Evolutionary conservation across 2,329 filamentous ascomycete species (phyloP), one percentile per base, ranked within the genome.

Genomic region (Colletotrichum lindemuthianum): DNA sequence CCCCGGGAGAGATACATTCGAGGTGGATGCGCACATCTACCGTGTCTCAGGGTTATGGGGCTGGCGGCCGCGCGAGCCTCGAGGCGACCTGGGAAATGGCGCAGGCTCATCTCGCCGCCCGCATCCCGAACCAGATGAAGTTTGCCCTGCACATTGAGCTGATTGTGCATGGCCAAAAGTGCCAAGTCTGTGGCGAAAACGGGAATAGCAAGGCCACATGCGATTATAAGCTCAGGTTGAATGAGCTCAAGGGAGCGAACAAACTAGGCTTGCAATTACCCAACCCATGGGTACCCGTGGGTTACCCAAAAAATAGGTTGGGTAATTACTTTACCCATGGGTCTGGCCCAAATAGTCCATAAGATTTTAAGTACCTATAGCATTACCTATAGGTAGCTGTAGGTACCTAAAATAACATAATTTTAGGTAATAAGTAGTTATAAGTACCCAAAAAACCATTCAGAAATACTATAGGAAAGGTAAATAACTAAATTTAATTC

Each of bases 11-110:
- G 40, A 58, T 11, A 32, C 47, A 6, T 59, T 63, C 34, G 60
- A 48, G 10, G 60, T 63, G 33, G 53, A 63, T 40, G 48, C 53
- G 7, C 60, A 63, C 40, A 37, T 41, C 16, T 59, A 54, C 13
- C 53, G 54, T 33, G 43, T 59, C n/a, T 9, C 54, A 2, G 60
- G 60, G 34, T 48, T 58, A 9, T 54, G 54, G 54, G 41, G 53
- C 6, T 63, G 48, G 36, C 33, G 41, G 12, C 60, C 41, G 6
- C 7, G n/a, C 2, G 53, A n/a, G n/a, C n/a, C n/a, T n/a, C n/a
- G n/a, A 52, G 6, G 48, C 54, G 6, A 16, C 16, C 5, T 39
- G n/a, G 13, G 47, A 59, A 32, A 6, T 24, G 39, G 34, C 48
- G 33, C 60, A 58, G 48, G 48, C 60, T 4, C 48, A 53, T 24